Evolutionary conservation across 306 rosid species (phyloP), one percentile per base, ranked within the genome.

Genomic region (Lotus japonicus): DNA sequence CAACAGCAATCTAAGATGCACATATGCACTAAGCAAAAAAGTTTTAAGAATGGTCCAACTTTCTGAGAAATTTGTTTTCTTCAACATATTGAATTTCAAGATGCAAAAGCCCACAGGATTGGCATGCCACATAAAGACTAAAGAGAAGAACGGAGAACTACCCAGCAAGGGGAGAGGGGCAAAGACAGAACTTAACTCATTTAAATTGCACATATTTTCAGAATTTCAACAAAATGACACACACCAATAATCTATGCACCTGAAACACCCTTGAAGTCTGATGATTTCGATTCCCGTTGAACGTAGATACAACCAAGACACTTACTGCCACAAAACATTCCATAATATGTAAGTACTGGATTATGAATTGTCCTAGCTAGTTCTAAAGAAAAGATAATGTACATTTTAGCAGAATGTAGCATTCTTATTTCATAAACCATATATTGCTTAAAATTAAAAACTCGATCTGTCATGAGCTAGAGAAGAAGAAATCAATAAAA

Each of bases 271-370:
- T 79, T 90, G 77, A 85, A 83, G 72, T 90, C 87, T 3, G 94
- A 82, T 42, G 98, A 67, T 73, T 84, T 94, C 42, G 96, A 86
- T 70, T 94, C 97, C 84, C 97, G 87, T 79, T 88, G 96, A 70
- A 90, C 97, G 73, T 70, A 90, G 58, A 94, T 85, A 70, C 98
- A 94, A 57, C 98, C 97, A 49, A 90, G 90, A 91, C 98, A 94
- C 80, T 90, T 90, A 62, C 96, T 90, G 97, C 63, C 18, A 79
- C 66, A 81, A 77, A 66, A 71, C 26, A 77, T 17, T 36, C 12
- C 53, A 72, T 11, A 38, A 13, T 15, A 18, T 5, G 64, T 50
- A 71, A 79, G 76, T 53, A 52, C 49, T 31, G 59, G 8, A 54
- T 67, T 46, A 15, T 17, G 15, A 58, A 68, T 28, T 23, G 26